Evolutionary conservation across 176 grass and related monocot species (phyloP).

Genomic region (Leersia perrieri): DNA sequence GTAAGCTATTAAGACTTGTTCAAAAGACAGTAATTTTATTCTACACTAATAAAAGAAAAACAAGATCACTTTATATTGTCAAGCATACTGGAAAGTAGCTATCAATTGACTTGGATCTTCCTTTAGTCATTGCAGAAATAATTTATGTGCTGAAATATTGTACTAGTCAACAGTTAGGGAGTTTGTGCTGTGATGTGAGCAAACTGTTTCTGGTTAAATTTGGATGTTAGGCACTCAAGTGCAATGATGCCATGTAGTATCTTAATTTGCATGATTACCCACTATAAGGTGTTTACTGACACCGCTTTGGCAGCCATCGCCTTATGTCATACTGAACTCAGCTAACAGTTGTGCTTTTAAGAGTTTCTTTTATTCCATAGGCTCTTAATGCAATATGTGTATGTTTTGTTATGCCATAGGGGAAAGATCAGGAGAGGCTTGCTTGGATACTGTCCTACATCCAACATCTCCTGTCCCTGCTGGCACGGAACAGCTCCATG

Average conservation of each 20-base stretch:
- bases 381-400: slow-evolving; percentile 23
- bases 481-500: slow-evolving; percentile 20
- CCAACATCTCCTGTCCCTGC: slow-evolving; percentile 70
- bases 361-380: not conserved
- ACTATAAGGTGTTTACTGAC: not conserved
- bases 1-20: not conserved
- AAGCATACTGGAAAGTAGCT: not conserved
- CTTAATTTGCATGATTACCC: not conserved
- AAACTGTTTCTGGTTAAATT: not conserved
- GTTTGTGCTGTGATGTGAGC: not conserved
- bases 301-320: not conserved
- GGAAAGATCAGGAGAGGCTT: slow-evolving; percentile 59
- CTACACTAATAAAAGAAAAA: not conserved
- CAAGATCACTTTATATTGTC: not conserved
- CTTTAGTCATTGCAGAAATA: not conserved
- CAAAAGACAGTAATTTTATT: slow-evolving; percentile 14
- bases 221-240: not conserved
- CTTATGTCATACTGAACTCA: slow-evolving; percentile 10
- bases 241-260: slow-evolving; percentile 19
- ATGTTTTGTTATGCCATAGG: slow-evolving; percentile 39
- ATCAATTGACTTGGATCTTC: not conserved
- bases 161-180: not conserved
- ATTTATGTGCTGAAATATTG: not conserved
- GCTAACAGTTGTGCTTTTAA: not conserved
- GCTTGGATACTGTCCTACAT: slow-evolving; percentile 84